Base-by-base conservation (phyloP, 1,139 yeast species). In the Yamadazyma kanchanaburiensis region DNA sequence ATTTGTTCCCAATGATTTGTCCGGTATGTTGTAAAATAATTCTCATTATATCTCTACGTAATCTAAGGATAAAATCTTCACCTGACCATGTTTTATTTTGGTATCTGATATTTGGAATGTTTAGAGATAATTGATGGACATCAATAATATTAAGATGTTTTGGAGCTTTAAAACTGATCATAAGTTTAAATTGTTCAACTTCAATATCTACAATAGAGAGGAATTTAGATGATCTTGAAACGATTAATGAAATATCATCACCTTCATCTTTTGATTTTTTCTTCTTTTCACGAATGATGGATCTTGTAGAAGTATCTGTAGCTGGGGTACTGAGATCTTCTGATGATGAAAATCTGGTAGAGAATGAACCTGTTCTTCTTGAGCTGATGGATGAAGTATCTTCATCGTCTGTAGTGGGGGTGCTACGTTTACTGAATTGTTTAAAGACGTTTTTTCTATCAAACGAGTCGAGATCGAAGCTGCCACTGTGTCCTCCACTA, bases 151-250 rank as follows among this genome's bases (percentile, higher is more conserved):
- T 74, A 32, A 80, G 60, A 31, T 73, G 70, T 25, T 84, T 83
- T 1, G 81, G 73, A 3, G 95, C 95, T 48, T 80, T 78, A 61
- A 85, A 86, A 37, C 94, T 83, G 14, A 87, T 69, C 25, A 78
- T 63, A 26, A 88, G 55, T 15, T 64, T 58, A 25, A 80, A 66
- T 21, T 71, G 64, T 4, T 70, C 60, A 24, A 88, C 67, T 25
- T 69, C 67, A 33, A 86, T 66, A 30, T 72, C 69, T 15, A 78
- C 74, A 25, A 86, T 74, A 23, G 83, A 76, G 39, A 82, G 69
- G 49, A 78, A 82, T 33, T 71, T 71, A 19, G 83, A 70, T 0
- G 94, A 84, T 28, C 95, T 64, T 2, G 50, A 39, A 11, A 51
- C 41, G 12, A 52, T 47, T 13, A 49, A 35, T 0, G 50, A 42